Base-by-base conservation (phyloP, 2,329 filamentous ascomycete species). In the Thelonectria blattea region DNA sequence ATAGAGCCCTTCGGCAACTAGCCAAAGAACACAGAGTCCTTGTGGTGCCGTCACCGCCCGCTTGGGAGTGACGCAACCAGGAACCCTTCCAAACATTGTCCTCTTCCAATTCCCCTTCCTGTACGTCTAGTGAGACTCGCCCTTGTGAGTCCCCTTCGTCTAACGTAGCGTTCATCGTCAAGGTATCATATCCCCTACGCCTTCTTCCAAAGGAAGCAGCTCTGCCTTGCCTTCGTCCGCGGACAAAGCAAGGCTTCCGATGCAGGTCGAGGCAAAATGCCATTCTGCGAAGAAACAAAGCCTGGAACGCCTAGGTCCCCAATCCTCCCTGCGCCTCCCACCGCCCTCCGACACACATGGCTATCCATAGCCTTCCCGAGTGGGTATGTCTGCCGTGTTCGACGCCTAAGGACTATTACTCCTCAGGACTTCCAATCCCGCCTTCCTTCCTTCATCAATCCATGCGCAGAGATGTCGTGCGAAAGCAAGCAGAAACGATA, bases 141-240 rank as follows among this genome's bases (percentile, higher is more conserved):
- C 15, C 34, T 37, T 15, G 34, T 68, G 67, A 68, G 70, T 64
- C 69, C 64, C 61, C 62, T 68, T 71, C 70, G 65, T 75, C 67
- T 71, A 73, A 73, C 71, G 69, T 72, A 71, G 67, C 68, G 66
- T 68, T 65, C 27, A 9, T 74, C 73, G 68, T 75, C 30, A 72
- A 74, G 71, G 73, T 76, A 75, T 76, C 72, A 71, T 75, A 68
- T 67, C 65, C 64, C 72, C n/a, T n/a, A 47, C 64, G 53, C 65
- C 55, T 60, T 65, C 52, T 54, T 65, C 61, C 60, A 63, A 63
- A 53, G 67, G 62, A 64, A 66, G 57, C 66, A 58, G 61, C 67
- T 61, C 65, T 64, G 63, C 66, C 66, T 61, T 67, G 64, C 63
- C 56, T 61, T 69, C 64, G 66, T 62, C 63, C 58, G 62, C 68